Evolutionary conservation across 164 flowering plant genomes (phyloP).

Genomic region (Vitis amurensis): DNA sequence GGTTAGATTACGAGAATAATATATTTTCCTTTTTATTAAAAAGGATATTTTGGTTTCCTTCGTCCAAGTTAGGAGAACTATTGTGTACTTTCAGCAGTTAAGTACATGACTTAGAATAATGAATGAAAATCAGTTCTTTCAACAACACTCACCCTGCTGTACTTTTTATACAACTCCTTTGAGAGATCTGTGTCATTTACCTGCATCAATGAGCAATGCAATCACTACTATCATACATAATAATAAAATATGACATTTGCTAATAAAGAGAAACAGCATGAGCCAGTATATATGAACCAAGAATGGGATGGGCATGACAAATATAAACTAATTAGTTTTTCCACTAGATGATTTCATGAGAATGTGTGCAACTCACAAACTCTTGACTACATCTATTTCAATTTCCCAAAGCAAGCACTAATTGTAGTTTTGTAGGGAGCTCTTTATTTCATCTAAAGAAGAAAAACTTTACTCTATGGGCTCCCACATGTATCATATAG

Average conservation of each 20-base stretch:
- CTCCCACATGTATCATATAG: neutral
- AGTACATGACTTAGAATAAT: neutral
- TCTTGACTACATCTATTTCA: too few relatives aligned
- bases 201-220: slow-evolving; percentile 33
- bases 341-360: too few relatives aligned
- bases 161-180: slow-evolving; percentile 93
- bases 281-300: neutral
- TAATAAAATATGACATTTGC: neutral
- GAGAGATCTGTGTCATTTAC: slow-evolving; percentile 85
- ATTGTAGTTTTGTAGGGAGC: too few relatives aligned
- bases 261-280: neutral
- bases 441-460: neutral
- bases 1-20: too few relatives aligned
- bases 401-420: too few relatives aligned
- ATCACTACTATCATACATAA: slow-evolving; percentile 8
- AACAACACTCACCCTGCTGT: slow-evolving; percentile 64
- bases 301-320: too few relatives aligned
- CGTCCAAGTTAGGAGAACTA: too few relatives aligned
- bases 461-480: neutral
- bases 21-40: too few relatives aligned
- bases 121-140: neutral
- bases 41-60: too few relatives aligned
- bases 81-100: too few relatives aligned
- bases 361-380: too few relatives aligned
- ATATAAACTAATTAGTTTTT: too few relatives aligned